Conservation (phyloP, 23 red algal genomes). For the Gracilaria caudata region DNA sequence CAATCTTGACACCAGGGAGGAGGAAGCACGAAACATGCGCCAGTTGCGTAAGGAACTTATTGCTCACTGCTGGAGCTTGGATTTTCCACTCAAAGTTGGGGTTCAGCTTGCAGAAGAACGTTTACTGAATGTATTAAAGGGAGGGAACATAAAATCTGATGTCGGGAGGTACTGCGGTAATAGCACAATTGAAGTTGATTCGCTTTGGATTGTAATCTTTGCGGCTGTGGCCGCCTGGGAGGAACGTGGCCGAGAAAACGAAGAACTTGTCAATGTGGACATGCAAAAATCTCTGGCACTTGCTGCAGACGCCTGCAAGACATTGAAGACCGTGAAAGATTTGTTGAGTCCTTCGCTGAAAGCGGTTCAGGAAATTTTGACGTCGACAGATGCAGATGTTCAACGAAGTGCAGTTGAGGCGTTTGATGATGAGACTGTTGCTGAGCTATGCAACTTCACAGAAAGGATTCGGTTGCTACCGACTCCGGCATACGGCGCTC, state of each 20-base stretch:
- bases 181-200: slow-evolving; percentile 34
- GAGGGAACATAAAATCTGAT: slow-evolving; percentile 41
- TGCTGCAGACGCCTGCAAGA: slow-evolving; percentile 38
- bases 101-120: slow-evolving; percentile 50
- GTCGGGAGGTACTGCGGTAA: slow-evolving; percentile 46
- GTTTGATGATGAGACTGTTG: slow-evolving; percentile 53
- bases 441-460: slow-evolving; percentile 29
- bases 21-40: slow-evolving; percentile 71
- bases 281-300: slow-evolving; percentile 41
- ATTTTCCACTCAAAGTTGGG: slow-evolving; percentile 51
- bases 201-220: slow-evolving; percentile 69
- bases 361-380: slow-evolving; percentile 53
- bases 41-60: slow-evolving; percentile 54
- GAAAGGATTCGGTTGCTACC: slow-evolving; percentile 57
- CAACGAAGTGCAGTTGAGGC: slow-evolving; percentile 29
- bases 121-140: slow-evolving; percentile 47
- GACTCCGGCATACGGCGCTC: slow-evolving; percentile 43
- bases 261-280: slow-evolving; percentile 55
- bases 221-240: slow-evolving; percentile 73
- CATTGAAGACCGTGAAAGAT: slow-evolving; percentile 28
- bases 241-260: slow-evolving; percentile 48
- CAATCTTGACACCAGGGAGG: slow-evolving; percentile 31
- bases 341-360: slow-evolving; percentile 42
- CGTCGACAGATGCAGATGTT: slow-evolving; percentile 52
- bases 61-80: slow-evolving; percentile 49